Evolutionary conservation across 2,329 filamentous ascomycete genomes (phyloP), one percentile per base, ranked within the genome.

Genomic region (Podosphaera fusca): DNA sequence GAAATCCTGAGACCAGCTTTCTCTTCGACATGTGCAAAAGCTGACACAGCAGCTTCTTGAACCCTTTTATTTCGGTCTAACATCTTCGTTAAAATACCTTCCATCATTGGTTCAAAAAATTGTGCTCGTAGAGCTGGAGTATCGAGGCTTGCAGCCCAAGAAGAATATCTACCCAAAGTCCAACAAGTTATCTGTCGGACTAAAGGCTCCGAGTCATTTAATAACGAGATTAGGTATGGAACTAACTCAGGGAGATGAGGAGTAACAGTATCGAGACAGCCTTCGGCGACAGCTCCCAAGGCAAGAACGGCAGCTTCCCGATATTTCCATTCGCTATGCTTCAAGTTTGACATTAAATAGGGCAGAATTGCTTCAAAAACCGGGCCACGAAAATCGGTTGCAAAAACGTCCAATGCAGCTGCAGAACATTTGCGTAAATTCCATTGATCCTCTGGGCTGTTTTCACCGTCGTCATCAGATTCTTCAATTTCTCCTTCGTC

Each of bases 121-220:
- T 80, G 78, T 55, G 82, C 77, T 65, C 83, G 84, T 61, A 88
- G 78, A 21, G 73, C 71, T 14, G 75, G 76, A 55, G 84, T 80
- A 31, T 78, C 72, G 30, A 95, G 76, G 60, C 82, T 79, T 3
- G 88, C 84, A 8, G 89, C 90, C 92, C 92, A 98, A 50, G 82
- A 75, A 4, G 92, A 95, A 70, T 95, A 98, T 51, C 92, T 80
- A 21, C 89, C 89, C 30, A 98, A 77, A 4, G 92, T 94, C 92
- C 92, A 98, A 70, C 92, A 98, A 31, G 90, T 96, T 62, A 98
- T 98, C 67, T 95, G 87, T 60, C 92, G 79, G 42, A 98, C 90
- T 12, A 96, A 84, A 12, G 92, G 87, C 69, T 95, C 88, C 1
- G 77, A 67, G 66, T 98, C 92, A 58, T 84, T 79, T 40, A 98